A percentile compares a stretch with the other conserved stretches of the same genome.
phyloP scores from a whole-genome alignment of 495 filamentous ascomycete genomes.

The Xanthoparmelia taractica region DNA sequence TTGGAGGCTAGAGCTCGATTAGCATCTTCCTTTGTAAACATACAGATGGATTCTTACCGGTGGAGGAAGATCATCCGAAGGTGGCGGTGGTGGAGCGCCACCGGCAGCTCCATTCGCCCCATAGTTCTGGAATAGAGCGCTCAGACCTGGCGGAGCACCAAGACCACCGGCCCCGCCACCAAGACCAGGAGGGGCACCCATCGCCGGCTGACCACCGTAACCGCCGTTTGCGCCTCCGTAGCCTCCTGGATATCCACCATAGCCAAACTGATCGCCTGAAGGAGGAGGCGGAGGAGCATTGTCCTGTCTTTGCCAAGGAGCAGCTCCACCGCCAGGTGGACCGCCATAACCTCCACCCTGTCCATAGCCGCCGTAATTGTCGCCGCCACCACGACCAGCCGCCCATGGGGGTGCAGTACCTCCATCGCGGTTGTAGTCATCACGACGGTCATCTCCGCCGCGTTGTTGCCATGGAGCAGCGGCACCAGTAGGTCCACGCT shows the following conservation, averaged over 20 bases:
- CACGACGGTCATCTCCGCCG: conserved; percentile 45
- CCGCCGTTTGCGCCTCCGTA: conserved; percentile 23
- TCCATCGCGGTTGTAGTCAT: conserved; percentile 45
- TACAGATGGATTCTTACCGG: conserved; percentile 35
- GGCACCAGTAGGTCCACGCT: conserved; percentile 78
- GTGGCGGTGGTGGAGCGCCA: conserved; percentile 48
- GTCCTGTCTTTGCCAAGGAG: conserved; percentile 62
- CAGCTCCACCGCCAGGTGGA: conserved; percentile 44
- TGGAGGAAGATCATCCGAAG: conserved; percentile 58
- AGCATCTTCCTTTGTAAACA: conserved; percentile 3
- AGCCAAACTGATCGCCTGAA: conserved; percentile 39
- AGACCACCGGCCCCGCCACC: conserved; percentile 34
- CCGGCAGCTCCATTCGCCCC: conserved; percentile 37
- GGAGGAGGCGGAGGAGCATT: conserved; percentile 44
- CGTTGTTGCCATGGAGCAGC: conserved; percentile 68
- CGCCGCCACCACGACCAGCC: conserved; percentile 43
- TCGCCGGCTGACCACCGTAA: conserved; percentile 40
- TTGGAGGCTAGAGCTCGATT: conserved; percentile 46
- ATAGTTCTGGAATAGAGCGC: conserved; percentile 61
- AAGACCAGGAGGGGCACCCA: conserved; percentile 59
- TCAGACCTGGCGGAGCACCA: conserved; percentile 58
- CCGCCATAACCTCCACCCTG: conserved; percentile 33
- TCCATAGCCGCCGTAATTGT: conserved; percentile 48
- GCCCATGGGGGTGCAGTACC: conserved; percentile 49
- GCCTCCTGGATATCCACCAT: conserved; percentile 40